Evolutionary conservation across 495 filamentous ascomycete species (phyloP).

Genomic region (Lasiosphaeris hirsuta): DNA sequence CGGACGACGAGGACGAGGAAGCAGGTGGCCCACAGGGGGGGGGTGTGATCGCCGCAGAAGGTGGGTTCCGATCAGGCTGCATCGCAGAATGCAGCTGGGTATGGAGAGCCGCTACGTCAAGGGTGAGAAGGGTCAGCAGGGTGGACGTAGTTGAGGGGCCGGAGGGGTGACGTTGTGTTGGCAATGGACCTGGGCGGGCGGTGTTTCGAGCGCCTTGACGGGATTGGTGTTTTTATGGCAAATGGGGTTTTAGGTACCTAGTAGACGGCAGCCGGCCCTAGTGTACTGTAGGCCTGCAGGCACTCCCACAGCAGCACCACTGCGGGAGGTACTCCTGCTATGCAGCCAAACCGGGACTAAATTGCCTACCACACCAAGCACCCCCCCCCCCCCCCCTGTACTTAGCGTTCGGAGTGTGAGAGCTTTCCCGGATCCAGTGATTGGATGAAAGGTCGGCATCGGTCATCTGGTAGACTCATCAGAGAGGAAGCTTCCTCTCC

Average conservation of each 20-base stretch:
- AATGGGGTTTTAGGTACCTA: no score
- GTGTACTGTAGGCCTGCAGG: no score
- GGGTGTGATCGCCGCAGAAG: slow-evolving; percentile 11
- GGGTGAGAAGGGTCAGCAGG: slow-evolving; percentile 15
- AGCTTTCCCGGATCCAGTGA: not conserved
- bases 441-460: not conserved
- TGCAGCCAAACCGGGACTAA: not conserved
- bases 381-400: no score
- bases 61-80: slow-evolving; percentile 31
- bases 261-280: no score
- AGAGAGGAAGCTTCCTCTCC: not conserved
- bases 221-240: not conserved
- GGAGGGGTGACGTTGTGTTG: slow-evolving; percentile 5
- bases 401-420: no score
- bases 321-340: not conserved
- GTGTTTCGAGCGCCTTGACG: not conserved
- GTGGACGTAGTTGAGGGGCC: not conserved
- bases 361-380: not conserved
- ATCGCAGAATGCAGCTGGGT: slow-evolving; percentile 31
- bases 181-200: not conserved
- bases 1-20: slow-evolving; percentile 29
- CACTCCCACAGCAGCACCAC: not conserved
- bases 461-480: no score
- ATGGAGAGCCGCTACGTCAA: slow-evolving; percentile 42
- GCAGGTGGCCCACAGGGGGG: slow-evolving; percentile 23